Conservation (phyloP, 495 filamentous ascomycete species). For the Xylaria nigripes region DNA sequence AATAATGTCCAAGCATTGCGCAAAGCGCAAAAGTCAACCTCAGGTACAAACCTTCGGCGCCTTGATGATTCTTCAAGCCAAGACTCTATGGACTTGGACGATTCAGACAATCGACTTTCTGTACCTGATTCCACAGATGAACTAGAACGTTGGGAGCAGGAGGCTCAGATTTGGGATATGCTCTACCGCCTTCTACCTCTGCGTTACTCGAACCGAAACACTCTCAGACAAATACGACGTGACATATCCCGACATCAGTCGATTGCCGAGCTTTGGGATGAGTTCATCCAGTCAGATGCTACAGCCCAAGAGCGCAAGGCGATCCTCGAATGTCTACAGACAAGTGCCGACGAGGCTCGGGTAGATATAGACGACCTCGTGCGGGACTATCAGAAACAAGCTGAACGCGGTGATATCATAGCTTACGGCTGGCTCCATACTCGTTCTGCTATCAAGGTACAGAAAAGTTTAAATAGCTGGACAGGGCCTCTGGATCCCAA, state of each 20-base stretch:
- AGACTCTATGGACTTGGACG: slow-evolving; percentile 53
- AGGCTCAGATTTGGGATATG: slow-evolving; percentile 84
- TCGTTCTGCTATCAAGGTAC: slow-evolving; percentile 76
- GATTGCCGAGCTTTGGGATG: slow-evolving; percentile 34
- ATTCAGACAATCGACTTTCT: slow-evolving; percentile 31
- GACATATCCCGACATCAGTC: slow-evolving; percentile 25
- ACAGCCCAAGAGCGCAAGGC: slow-evolving; percentile 59
- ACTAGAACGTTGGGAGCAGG: slow-evolving; percentile 41
- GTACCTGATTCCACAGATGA: slow-evolving; percentile 27
- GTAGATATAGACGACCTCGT: slow-evolving; percentile 69
- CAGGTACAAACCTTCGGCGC: slow-evolving; percentile 10
- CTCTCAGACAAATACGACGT: slow-evolving; percentile 23
- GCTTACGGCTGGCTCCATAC: slow-evolving; percentile 89
- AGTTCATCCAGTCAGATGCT: slow-evolving; percentile 40
- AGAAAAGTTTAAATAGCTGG: slow-evolving; percentile 66
- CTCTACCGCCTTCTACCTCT: slow-evolving; percentile 53
- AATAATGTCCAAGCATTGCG: slow-evolving; percentile 31
- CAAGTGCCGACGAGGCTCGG: slow-evolving; percentile 52
- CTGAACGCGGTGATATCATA: slow-evolving; percentile 56
- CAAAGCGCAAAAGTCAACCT: slow-evolving; percentile 21
- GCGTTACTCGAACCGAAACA: slow-evolving; percentile 34
- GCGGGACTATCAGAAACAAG: slow-evolving; percentile 61
- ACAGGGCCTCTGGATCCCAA: slow-evolving; percentile 56
- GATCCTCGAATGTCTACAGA: slow-evolving; percentile 76
- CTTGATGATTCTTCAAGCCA: slow-evolving; percentile 51